Evolutionary conservation across 345 rosid species (phyloP).

Genomic region (Citrus unshiu): DNA sequence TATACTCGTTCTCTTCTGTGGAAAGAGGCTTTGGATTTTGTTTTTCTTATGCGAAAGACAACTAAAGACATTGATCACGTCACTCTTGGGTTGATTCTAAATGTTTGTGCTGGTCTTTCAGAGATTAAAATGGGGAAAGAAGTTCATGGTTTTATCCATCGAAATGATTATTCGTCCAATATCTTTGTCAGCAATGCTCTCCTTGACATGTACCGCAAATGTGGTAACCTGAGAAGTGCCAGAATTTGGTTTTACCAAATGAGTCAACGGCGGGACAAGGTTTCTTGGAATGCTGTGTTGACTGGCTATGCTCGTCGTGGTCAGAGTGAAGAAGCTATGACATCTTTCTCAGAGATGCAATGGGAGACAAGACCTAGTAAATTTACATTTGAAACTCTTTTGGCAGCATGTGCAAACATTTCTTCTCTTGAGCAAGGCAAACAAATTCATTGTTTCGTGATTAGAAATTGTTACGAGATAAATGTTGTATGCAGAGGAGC

Average conservation of each 20-base stretch:
- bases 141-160: slow-evolving; percentile 67
- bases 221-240: slow-evolving; percentile 48
- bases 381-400: slow-evolving; percentile 61
- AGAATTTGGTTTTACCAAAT: slow-evolving; percentile 62
- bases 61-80: slow-evolving; percentile 52
- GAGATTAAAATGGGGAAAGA: slow-evolving; percentile 76
- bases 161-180: slow-evolving; percentile 46
- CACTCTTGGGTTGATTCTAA: slow-evolving; percentile 57
- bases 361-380: slow-evolving; percentile 58
- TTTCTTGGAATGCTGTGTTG: slow-evolving; percentile 83
- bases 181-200: slow-evolving; percentile 62
- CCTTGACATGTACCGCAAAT: slow-evolving; percentile 73
- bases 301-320: slow-evolving; percentile 57
- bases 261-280: slow-evolving; percentile 54
- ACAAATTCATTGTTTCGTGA: slow-evolving; percentile 71
- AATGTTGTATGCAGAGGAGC: slow-evolving; percentile 65
- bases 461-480: slow-evolving; percentile 55
- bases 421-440: slow-evolving; percentile 51
- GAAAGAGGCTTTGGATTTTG: slow-evolving; percentile 65
- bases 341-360: slow-evolving; percentile 60
- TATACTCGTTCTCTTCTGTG: slow-evolving; percentile 49
- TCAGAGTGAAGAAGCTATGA: slow-evolving; percentile 59
- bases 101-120: slow-evolving; percentile 59
- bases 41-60: slow-evolving; percentile 41
- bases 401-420: slow-evolving; percentile 74